phyloP scores from a whole-genome alignment of 805 yeast species.

The Candida krabiensis region DNA sequence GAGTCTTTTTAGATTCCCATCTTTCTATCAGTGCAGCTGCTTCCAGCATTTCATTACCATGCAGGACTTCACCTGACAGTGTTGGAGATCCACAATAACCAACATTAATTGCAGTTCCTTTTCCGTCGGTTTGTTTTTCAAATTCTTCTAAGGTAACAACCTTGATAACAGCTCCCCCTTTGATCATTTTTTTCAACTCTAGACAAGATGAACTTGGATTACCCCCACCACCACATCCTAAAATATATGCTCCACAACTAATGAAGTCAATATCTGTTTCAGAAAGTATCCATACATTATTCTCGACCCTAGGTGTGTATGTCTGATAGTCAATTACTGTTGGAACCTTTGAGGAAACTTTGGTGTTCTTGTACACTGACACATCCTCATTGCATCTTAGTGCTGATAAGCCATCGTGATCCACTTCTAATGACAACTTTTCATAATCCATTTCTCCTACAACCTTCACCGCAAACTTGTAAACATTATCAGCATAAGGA shows the following conservation, averaged over 20 bases:
- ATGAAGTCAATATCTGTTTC: constrained; percentile 44
- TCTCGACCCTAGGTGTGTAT: constrained; percentile 17
- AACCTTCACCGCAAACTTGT: too few relatives aligned
- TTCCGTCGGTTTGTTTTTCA: constrained; percentile 21
- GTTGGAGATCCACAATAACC: constrained; percentile 47
- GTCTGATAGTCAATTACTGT: constrained; percentile 16
- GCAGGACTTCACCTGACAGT: constrained; percentile 41
- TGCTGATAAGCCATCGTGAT: too few relatives aligned
- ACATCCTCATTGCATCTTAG: too few relatives aligned
- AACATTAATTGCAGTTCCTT: constrained; percentile 35
- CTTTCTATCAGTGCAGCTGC: constrained; percentile 31
- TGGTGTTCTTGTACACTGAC: constrained; percentile 13
- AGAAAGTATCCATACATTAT: constrained; percentile 37
- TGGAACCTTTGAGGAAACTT: constrained; percentile 7
- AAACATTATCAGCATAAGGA: too few relatives aligned
- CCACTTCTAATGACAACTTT: too few relatives aligned
- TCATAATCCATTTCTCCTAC: too few relatives aligned
- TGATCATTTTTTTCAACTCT: constrained; percentile 33
- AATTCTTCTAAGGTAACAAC: constrained; percentile 35
- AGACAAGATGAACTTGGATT: constrained; percentile 38
- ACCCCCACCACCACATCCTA: constrained; percentile 53
- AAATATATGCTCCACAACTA: constrained; percentile 41
- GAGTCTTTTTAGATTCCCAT: constrained; percentile 29
- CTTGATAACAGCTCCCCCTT: constrained; percentile 34
- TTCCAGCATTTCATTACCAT: constrained; percentile 38